phyloP scores from a whole-genome alignment of 129 eudicot species.

The Dittrichia graveolens region DNA sequence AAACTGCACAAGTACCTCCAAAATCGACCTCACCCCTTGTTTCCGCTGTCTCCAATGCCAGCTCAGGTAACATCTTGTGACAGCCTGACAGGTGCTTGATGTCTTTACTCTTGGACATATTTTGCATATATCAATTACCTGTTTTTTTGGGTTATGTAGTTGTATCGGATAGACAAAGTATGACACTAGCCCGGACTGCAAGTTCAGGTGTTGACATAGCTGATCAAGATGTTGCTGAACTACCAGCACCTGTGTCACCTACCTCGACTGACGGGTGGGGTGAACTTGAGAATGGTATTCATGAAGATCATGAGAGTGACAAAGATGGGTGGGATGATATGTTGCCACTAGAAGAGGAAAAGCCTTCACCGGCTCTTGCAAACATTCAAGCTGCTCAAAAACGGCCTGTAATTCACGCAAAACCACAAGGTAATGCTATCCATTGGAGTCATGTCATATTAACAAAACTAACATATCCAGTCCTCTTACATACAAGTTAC shows the following conservation, averaged over 20 bases:
- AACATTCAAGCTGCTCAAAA: conserved; percentile 93
- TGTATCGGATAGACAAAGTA: conserved; percentile 43
- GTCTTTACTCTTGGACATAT: conserved; percentile 11
- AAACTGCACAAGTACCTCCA: conserved; percentile 48
- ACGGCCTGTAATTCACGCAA: conserved; percentile 74
- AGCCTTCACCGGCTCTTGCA: conserved; percentile 77
- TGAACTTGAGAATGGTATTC: conserved; percentile 82
- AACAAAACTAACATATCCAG: neutral
- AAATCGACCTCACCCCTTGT: conserved; percentile 60
- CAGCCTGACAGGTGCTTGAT: neutral
- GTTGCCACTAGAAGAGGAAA: conserved; percentile 81
- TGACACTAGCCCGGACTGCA: conserved; percentile 36
- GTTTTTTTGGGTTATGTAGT: conserved; percentile 2
- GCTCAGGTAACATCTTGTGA: conserved; percentile 50
- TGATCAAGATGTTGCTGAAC: conserved; percentile 51
- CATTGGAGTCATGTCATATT: neutral
- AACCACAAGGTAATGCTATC: conserved; percentile 61
- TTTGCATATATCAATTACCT: neutral
- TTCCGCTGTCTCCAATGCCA: conserved; percentile 55
- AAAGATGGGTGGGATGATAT: conserved; percentile 98
- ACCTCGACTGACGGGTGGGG: conserved; percentile 97
- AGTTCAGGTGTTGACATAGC: conserved; percentile 48
- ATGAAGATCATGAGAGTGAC: conserved; percentile 56
- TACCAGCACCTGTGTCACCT: conserved; percentile 75
- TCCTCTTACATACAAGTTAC: neutral